Conservation (phyloP, 176 grass and related monocot species). For the Melocanna baccifera region DNA sequence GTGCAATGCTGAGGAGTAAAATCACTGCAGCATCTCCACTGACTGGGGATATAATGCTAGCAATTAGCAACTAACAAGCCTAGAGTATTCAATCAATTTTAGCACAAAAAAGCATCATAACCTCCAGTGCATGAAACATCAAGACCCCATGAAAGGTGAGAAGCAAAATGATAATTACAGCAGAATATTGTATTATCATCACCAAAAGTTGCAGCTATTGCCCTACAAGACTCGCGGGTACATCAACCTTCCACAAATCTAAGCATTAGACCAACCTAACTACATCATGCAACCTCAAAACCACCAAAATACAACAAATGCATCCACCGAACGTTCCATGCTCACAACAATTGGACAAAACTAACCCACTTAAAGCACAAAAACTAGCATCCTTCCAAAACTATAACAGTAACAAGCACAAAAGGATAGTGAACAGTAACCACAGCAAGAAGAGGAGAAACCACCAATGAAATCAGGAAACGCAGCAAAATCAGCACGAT, state of each 20-base stretch:
- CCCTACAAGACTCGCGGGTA: background rate
- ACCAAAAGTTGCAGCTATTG: background rate
- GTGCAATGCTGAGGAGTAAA: background rate
- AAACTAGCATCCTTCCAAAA: background rate
- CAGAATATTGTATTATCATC: background rate
- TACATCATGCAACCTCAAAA: background rate
- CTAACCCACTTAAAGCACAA: background rate
- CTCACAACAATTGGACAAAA: background rate
- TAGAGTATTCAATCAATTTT: background rate
- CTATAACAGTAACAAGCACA: background rate
- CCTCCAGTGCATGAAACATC: background rate
- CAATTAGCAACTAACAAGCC: background rate
- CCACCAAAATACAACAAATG: background rate
- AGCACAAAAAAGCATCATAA: background rate
- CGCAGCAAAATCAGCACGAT: background rate
- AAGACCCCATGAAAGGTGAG: background rate
- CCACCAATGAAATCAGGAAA: background rate
- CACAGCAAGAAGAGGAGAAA: background rate
- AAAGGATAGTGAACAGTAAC: background rate
- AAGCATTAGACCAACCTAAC: conserved; percentile 12
- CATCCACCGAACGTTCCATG: background rate
- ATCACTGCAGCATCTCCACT: background rate
- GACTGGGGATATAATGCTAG: conserved; percentile 3
- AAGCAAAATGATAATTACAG: background rate
- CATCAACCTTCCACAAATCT: background rate